These are phyloP conservation scores for Solanum hybrid DNA, from an alignment of 305 asterid genomes.

Conservation along the genomic window DNA sequence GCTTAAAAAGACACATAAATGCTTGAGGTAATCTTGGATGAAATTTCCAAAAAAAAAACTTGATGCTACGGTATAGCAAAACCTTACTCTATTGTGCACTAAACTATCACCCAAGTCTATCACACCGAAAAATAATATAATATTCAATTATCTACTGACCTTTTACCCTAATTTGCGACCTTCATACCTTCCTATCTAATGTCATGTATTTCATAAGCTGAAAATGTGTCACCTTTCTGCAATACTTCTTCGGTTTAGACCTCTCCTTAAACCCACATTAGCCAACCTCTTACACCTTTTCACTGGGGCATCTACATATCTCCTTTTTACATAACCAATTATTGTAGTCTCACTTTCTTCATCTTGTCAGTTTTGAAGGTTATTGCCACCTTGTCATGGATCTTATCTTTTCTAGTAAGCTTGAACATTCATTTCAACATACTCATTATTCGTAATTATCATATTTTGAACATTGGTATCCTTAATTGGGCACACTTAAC, in stretches of 20 bases:
- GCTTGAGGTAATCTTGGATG: not conserved
- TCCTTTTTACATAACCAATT: too few relatives aligned
- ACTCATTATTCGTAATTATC: not conserved
- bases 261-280: too few relatives aligned
- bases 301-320: too few relatives aligned
- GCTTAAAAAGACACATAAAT: not conserved
- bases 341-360: not conserved
- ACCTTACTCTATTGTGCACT: not conserved
- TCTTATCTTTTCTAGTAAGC: not conserved
- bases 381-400: not conserved
- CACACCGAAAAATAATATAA: not conserved
- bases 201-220: too few relatives aligned
- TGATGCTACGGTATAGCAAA: not conserved
- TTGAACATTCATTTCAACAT: not conserved
- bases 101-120: not conserved
- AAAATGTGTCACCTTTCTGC: too few relatives aligned
- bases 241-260: too few relatives aligned
- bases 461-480: not conserved
- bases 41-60: not conserved
- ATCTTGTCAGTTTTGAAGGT: too few relatives aligned
- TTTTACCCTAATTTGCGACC: not conserved
- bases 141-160: not conserved
- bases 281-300: not conserved
- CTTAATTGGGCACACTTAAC: too few relatives aligned
- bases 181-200: not conserved